Conservation (phyloP, 2,329 filamentous ascomycete species). For the Trichoderma lentiforme region DNA sequence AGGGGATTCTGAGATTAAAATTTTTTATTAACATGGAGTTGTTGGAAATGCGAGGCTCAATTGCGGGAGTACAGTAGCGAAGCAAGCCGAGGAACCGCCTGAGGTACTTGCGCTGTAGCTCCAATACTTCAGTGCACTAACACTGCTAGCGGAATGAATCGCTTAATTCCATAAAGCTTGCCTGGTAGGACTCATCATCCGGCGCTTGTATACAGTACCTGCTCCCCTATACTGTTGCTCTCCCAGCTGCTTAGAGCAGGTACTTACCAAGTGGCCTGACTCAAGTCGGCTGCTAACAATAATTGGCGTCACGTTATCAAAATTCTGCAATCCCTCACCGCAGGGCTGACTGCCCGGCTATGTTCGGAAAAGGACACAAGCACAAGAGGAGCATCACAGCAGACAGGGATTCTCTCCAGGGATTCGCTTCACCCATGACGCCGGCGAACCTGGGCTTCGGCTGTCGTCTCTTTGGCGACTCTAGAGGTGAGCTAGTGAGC, state of each 20-base stretch:
- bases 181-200: not conserved
- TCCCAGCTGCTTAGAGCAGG: not conserved
- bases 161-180: conserved; percentile 4
- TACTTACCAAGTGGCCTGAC: conserved; percentile 11
- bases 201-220: not conserved
- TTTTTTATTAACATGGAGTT: too few relatives aligned
- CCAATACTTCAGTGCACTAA: not conserved
- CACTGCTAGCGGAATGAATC: not conserved
- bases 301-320: not conserved
- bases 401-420: not conserved
- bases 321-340: not conserved
- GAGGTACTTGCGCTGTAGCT: not conserved
- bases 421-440: not conserved
- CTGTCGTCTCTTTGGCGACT: not conserved
- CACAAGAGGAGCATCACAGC: not conserved
- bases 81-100: not conserved
- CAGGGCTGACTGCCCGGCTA: conserved; percentile 9
- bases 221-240: not conserved
- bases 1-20: not conserved
- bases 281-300: not conserved
- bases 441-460: not conserved
- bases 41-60: not conserved
- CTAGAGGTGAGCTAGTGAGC: not conserved
- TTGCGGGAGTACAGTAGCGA: not conserved
- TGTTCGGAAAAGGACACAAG: not conserved